phyloP scores from a whole-genome alignment of 768 basidiomycete genomes.

The Pilatotrama ljubarskyi region DNA sequence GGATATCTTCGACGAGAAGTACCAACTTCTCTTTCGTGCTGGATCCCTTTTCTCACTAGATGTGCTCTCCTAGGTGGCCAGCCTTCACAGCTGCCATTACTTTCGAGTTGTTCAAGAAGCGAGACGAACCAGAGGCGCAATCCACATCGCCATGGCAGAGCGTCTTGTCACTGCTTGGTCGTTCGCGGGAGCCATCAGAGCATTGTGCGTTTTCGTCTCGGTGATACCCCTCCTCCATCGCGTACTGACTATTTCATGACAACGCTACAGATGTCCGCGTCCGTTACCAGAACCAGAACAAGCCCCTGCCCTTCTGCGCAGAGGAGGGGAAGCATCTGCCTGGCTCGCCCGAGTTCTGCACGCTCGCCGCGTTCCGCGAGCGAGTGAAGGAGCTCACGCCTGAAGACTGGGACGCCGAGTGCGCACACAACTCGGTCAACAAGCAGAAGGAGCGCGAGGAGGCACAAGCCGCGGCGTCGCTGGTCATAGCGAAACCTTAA shows the following conservation, averaged over 20 bases:
- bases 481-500: slow-evolving; percentile 13
- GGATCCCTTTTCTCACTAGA: not conserved
- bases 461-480: slow-evolving; percentile 12
- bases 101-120: slow-evolving; percentile 62
- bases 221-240: not conserved
- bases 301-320: slow-evolving; percentile 65
- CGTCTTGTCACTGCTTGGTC: slow-evolving; percentile 42
- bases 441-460: slow-evolving; percentile 17
- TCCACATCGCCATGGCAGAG: slow-evolving; percentile 34
- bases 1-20: slow-evolving; percentile 74
- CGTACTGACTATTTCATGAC: too few relatives aligned
- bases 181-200: slow-evolving; percentile 33
- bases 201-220: slow-evolving; percentile 40
- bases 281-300: slow-evolving; percentile 70
- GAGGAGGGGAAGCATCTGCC: slow-evolving; percentile 65
- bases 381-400: slow-evolving; percentile 68
- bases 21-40: slow-evolving; percentile 17
- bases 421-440: slow-evolving; percentile 29
- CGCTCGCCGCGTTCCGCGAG: slow-evolving; percentile 59
- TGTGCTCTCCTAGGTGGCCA: slow-evolving; percentile 55
- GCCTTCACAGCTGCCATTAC: slow-evolving; percentile 73
- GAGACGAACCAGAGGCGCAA: slow-evolving; percentile 4
- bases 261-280: slow-evolving; percentile 59
- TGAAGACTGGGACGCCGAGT: slow-evolving; percentile 64
- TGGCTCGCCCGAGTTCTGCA: slow-evolving; percentile 75